Base-by-base conservation (phyloP, 495 filamentous ascomycete genomes). In the Daldinia grandis region DNA sequence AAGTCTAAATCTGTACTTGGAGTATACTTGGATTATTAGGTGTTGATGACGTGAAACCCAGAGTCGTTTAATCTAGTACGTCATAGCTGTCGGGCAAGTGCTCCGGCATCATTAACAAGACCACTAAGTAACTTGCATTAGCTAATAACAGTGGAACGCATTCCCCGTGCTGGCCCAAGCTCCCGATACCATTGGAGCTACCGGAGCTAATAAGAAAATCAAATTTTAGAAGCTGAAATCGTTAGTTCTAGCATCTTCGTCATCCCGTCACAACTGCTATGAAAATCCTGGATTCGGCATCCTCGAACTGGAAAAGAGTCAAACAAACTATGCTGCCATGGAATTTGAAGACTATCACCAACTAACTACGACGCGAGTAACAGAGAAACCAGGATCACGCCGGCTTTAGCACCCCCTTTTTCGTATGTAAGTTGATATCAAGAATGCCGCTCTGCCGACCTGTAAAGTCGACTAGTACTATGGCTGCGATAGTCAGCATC, bases 1-100 rank as follows among this genome's bases (percentile, higher is more conserved):
- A 57, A 44, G 56, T 35, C 35, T 33, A 27, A 27, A 28, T 42
- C 50, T 28, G 8, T 42, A 28, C 35, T 55, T 35, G 12, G 33
- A 35, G 33, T 35, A 35, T 35, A 35, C 33, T 14, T 58, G 24
- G 30, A 27, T 56, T 19, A 60, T 67, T 72, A 64, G 60, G 53
- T 68, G 49, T 7, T 57, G 21, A 72, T 72, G 69, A 72, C 69
- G 69, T 67, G 64, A 72, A 72, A 40, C 17, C 8, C 61, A 24
- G n/a, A 64, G 47, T 56, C 28, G 35, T 28, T 27, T 19, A 60
- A 55, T 72, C 51, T 60, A 67, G 31, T 72, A 68, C 69, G 69
- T 72, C 69, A 72, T 72, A 64, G 38, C 40, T 50, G 35, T 58
- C 44, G 44, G 50, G 8, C 49, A 66, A 53, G 21, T 47, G 35